Evolutionary conservation across 176 grass and related monocot genomes (phyloP), one percentile per base, ranked within the genome.

Genomic region (Carex scoparia): DNA sequence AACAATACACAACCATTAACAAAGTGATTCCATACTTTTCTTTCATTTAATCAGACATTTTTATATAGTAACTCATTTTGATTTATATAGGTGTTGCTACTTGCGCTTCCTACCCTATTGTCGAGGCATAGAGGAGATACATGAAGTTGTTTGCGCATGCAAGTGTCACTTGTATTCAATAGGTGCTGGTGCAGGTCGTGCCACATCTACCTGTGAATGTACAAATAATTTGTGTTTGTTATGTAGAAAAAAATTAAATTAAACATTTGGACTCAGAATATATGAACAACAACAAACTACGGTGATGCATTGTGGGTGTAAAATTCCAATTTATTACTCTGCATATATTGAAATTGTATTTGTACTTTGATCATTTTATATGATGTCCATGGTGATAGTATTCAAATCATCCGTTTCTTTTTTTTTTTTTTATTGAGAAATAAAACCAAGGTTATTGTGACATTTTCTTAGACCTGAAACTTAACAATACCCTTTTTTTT

Each of bases 21-120:
- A 12, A 19, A 55, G 4, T 59, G 58, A 71, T 65, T 27, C 23
- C 16, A 38, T 40, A 48, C 13, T 33, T 65, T 44, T n/a, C 13
- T 35, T 80, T 58, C n/a, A 33, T 54, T 64, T 62, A 28, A 82
- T 48, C 55, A 44, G 57, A 80, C 2, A 57, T 32, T 40, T 37
- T 80, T 44, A 53, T 33, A 76, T 5, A 35, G 42, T 11, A 57
- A 81, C 79, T 28, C 68, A 72, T 55, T 75, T 16, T 76, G 6
- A 81, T 77, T 67, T 12, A 63, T 94, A 79, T 88, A 97, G 94
- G 89, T 87, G 3, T 97, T 79, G 82, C 91, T 86, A 94, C 94
- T 81, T 97, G 94, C 18, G 86, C 94, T 16, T 97, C 94, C 14
- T 97, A 97, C 72, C 94, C 94, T 70, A n/a, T 92, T 79, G 79